phyloP scores from a whole-genome alignment of 1,139 yeast species.

The Yamadazyma dendronema region DNA sequence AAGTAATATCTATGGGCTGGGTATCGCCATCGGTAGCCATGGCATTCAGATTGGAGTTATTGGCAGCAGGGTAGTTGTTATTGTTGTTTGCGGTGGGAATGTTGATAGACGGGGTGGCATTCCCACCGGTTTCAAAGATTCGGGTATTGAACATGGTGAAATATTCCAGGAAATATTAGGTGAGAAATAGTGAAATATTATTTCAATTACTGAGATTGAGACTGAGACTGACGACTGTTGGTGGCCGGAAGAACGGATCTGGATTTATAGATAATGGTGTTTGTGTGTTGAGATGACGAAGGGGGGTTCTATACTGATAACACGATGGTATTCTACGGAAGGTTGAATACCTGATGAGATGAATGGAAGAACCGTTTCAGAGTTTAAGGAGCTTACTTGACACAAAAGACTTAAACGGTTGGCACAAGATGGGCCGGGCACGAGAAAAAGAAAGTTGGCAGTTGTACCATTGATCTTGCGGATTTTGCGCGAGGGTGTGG shows the following conservation, averaged over 20 bases:
- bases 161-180: background rate
- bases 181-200: background rate
- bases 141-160: conserved; percentile 31
- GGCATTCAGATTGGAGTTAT: conserved; percentile 6
- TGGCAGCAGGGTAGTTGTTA: background rate
- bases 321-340: too few relatives aligned
- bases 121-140: conserved; percentile 26
- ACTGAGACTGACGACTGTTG: too few relatives aligned
- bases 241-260: too few relatives aligned
- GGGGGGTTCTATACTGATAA: too few relatives aligned
- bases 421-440: background rate
- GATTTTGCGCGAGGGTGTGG: too few relatives aligned
- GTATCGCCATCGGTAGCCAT: conserved; percentile 16
- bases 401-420: background rate
- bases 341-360: too few relatives aligned
- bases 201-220: background rate
- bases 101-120: conserved; percentile 16
- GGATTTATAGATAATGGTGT: too few relatives aligned
- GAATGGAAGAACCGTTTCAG: background rate
- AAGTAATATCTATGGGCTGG: conserved; percentile 49
- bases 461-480: too few relatives aligned
- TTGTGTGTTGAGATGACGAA: too few relatives aligned
- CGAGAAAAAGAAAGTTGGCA: background rate
- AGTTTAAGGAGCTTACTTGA: background rate
- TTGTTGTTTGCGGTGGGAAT: conserved; percentile 11